Percentiles rank a stretch among this genome's conserved stretches.
These are phyloP conservation scores for Arthrobotrys entomopaga DNA, from an alignment of 2,329 filamentous ascomycete species.

Conservation along the genomic window DNA sequence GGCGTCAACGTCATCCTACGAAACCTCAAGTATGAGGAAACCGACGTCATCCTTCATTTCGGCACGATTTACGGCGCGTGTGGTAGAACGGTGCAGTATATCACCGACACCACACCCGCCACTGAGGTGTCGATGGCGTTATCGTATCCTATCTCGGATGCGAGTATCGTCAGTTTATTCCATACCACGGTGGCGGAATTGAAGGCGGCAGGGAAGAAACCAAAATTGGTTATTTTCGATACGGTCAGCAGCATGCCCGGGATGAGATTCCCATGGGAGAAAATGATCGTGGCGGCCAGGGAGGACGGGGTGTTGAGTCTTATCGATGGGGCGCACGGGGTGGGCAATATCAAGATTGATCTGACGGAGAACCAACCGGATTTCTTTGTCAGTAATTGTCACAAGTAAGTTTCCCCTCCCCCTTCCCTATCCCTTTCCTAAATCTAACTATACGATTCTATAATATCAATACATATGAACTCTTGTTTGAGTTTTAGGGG, in stretches of 20 bases:
- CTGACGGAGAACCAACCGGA: constrained; percentile 76
- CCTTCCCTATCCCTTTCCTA: not conserved
- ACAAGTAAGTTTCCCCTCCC: constrained; percentile 68
- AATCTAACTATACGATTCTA: not conserved
- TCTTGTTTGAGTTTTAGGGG: too few species aligned
- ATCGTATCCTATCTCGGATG: constrained; percentile 76
- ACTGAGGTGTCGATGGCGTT: constrained; percentile 69
- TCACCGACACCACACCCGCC: constrained; percentile 73
- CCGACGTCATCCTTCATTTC: constrained; percentile 83
- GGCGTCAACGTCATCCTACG: constrained; percentile 82
- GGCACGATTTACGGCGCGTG: constrained; percentile 81
- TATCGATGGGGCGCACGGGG: constrained; percentile 84
- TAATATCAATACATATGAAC: constrained; percentile 28
- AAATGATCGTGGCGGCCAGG: constrained; percentile 72
- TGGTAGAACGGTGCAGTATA: constrained; percentile 76
- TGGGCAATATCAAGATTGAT: constrained; percentile 81
- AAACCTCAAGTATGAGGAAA: constrained; percentile 73
- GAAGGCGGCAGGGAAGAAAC: constrained; percentile 69
- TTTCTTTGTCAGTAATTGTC: constrained; percentile 86
- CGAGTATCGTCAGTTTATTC: constrained; percentile 73
- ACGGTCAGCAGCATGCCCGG: constrained; percentile 82
- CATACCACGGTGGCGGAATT: constrained; percentile 68
- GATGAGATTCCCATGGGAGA: constrained; percentile 80
- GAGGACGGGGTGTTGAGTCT: constrained; percentile 76
- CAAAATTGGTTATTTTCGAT: constrained; percentile 79